phyloP scores from a whole-genome alignment of 768 basidiomycete genomes.

The Termitomyces sp. region DNA sequence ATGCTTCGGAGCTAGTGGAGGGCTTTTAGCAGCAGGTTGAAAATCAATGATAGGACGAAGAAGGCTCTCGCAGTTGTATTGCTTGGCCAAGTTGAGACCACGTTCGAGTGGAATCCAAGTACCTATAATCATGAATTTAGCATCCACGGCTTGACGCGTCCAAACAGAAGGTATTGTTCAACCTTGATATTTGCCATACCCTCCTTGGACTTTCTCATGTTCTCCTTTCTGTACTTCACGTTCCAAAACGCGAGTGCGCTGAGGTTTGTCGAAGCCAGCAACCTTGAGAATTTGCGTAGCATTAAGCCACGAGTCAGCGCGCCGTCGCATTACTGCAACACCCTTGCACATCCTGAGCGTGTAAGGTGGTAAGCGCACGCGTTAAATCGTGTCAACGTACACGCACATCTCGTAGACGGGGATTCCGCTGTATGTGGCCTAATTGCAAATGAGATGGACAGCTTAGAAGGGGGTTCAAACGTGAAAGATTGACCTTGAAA shows the following conservation, averaged over 20 bases:
- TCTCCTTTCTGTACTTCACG: constrained; percentile 98
- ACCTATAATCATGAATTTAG: constrained; percentile 41
- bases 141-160: constrained; percentile 11
- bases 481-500: constrained; percentile 61
- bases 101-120: constrained; percentile 98
- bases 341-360: constrained; percentile 86
- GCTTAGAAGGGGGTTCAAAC: constrained; percentile 13
- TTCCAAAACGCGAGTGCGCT: constrained; percentile 94
- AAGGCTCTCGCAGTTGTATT: constrained; percentile 86
- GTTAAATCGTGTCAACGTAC: constrained; percentile 27
- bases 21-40: constrained; percentile 82
- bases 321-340: constrained; percentile 96
- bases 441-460: constrained; percentile 21
- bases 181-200: constrained; percentile 99
- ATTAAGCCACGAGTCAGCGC: constrained; percentile 96
- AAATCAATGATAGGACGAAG: constrained; percentile 95
- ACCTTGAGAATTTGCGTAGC: constrained; percentile 99
- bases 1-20: constrained; percentile 95
- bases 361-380: constrained; percentile 30
- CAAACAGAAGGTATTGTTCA: constrained; percentile 17
- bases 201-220: constrained; percentile 99
- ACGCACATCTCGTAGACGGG: constrained; percentile 90
- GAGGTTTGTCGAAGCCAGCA: constrained; percentile 98
- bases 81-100: constrained; percentile 78
- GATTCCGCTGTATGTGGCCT: constrained; percentile 93